These are phyloP conservation scores for Penicillium glabrum DNA, from an alignment of 2,329 filamentous ascomycete species.

Conservation along the genomic window DNA sequence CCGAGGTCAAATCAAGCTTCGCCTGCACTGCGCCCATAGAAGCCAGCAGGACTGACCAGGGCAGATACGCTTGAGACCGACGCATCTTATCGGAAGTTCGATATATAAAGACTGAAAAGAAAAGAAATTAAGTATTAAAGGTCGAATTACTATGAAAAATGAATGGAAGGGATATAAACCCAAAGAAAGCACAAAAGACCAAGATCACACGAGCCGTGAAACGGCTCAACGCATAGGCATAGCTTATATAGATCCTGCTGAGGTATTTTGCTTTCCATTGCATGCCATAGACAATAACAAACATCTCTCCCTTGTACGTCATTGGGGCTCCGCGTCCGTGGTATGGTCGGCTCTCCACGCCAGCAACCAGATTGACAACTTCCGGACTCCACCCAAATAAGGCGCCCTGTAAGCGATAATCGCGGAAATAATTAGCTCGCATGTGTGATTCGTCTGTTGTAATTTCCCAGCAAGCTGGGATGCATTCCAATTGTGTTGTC, in stretches of 20 bases:
- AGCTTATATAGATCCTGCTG: constrained; percentile 17
- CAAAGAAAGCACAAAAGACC: constrained; percentile 9
- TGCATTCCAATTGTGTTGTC: constrained; percentile 27
- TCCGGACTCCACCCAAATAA: not conserved
- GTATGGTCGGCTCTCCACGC: constrained; percentile 20
- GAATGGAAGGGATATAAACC: constrained; percentile 10
- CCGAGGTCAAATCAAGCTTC: constrained; percentile 46
- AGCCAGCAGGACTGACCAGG: constrained; percentile 29
- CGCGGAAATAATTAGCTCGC: not conserved
- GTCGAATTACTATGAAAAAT: constrained; percentile 6
- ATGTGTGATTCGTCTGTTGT: constrained; percentile 10
- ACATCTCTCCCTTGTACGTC: constrained; percentile 4
- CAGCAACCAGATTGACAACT: constrained; percentile 1
- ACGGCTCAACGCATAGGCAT: not conserved
- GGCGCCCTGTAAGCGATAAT: not conserved
- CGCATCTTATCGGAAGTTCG: constrained; percentile 21
- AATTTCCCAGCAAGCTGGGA: not conserved
- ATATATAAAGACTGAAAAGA: not conserved
- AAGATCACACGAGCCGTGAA: not conserved
- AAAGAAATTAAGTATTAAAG: constrained; percentile 14
- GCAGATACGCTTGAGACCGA: constrained; percentile 23
- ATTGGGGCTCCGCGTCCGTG: constrained; percentile 11
- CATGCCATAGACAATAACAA: constrained; percentile 20
- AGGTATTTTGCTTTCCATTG: constrained; percentile 9
- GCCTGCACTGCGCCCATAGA: constrained; percentile 36